Evolutionary conservation across 768 basidiomycete genomes (phyloP), one percentile per base, ranked within the genome.

Genomic region (Podaxis pistillaris): DNA sequence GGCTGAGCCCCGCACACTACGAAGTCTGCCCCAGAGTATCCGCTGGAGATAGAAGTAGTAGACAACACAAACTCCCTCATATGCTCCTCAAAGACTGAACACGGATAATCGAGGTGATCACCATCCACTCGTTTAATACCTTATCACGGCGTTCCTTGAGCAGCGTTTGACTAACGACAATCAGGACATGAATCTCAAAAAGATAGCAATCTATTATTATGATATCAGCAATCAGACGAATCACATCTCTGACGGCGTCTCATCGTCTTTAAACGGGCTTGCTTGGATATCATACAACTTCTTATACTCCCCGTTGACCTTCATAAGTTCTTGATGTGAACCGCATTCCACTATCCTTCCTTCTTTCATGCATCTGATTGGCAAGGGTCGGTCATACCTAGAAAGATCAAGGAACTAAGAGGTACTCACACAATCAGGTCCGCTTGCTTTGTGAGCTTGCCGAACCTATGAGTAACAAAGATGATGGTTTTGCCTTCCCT

Each of bases 381-480:
- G 26, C 22, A 26, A 24, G 33, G n/a, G 3, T 33, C 24, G 24
- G 40, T 59, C 36, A 56, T 49, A 56, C 44, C 55, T 47, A 22
- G 63, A 58, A 51, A n/a, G 6, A 47, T 28, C 1, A 13, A 38
- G 55, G 28, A 47, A 9, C 1, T 9, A 9, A 33, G 30, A 60
- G 64, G 7, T 30, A 72, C 82, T 55, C 64, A 86, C 85, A 87
- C 62, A 58, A 86, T 81, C 1, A 77, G 68, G 68, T 86, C 83
- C 1, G 84, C 86, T 13, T 78, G 67, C 55, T 75, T 78, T 0
- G 77, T 81, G 15, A 86, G 72, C 58, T 81, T 77, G 1, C 79
- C 79, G 62, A 85, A 84, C 2, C 82, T 76, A 66, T 88, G 86
- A 0, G 83, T 83, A 6, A 86, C 83, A 47, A 85, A 78, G 12